Conservation (phyloP, 192 early-diverging fungal genomes). For the Entomortierella chlamydospora region DNA sequence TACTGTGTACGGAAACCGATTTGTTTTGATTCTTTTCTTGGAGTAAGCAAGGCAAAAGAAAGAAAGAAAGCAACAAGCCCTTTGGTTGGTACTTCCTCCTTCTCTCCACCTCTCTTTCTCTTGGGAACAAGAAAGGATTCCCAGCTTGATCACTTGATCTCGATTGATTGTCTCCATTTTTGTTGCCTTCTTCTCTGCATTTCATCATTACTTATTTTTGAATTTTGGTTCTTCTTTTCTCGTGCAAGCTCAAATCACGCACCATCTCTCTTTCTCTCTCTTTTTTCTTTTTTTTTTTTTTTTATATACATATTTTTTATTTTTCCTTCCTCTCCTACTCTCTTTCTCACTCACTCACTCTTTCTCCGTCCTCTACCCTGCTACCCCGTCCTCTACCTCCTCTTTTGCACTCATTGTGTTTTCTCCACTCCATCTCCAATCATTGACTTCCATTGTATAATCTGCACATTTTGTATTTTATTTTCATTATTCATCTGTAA, state of each 20-base stretch:
- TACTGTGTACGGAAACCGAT: neutral
- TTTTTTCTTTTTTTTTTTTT: conserved; percentile 1
- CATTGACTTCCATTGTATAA: conserved; percentile 11
- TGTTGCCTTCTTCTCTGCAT: neutral
- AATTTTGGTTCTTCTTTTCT: neutral
- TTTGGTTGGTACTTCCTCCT: too few species aligned
- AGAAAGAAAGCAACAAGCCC: too few species aligned
- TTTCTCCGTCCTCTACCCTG: too few species aligned
- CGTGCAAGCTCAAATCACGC: too few species aligned
- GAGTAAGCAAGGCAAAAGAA: too few species aligned
- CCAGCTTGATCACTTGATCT: neutral
- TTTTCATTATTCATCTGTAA: conserved; percentile 3
- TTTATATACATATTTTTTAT: too few species aligned
- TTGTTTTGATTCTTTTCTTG: neutral
- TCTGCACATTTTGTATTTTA: conserved; percentile 25
- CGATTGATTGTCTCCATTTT: neutral
- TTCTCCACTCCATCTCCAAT: conserved; percentile 1
- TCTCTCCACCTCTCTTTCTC: neutral
- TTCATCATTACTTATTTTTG: conserved; percentile 7
- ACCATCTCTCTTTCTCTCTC: neutral
- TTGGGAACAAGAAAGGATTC: neutral
- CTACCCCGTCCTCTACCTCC: too few species aligned
- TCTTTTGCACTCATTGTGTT: neutral
- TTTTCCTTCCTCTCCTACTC: too few species aligned
- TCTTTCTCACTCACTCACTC: too few species aligned